These are phyloP conservation scores for Phytophthora citricola DNA, from an alignment of 352 stramenopile species.

Conservation along the genomic window DNA sequence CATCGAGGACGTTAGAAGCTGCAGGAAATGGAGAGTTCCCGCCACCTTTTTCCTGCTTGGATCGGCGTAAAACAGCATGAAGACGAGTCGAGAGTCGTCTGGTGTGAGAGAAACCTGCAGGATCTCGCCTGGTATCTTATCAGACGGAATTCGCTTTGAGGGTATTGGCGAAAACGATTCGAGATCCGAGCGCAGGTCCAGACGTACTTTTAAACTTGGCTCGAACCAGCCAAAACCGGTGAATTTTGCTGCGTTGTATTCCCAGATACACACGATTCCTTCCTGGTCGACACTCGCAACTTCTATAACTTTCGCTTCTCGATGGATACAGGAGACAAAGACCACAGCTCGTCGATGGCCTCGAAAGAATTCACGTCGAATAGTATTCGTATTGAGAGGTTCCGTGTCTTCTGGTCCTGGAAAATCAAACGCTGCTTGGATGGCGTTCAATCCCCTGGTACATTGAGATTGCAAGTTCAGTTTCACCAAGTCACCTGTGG, in stretches of 20 bases:
- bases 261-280: conserved; percentile 44
- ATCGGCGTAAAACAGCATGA: conserved; percentile 49
- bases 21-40: conserved; percentile 42
- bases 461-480: conserved; percentile 27
- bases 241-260: conserved; percentile 44
- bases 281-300: conserved; percentile 57
- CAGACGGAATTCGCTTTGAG: too few relatives aligned
- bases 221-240: conserved; percentile 57
- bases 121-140: conserved; percentile 31
- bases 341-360: conserved; percentile 42
- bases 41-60: conserved; percentile 26
- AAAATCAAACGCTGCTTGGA: conserved; percentile 45
- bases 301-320: conserved; percentile 11
- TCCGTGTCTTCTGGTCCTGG: conserved; percentile 10
- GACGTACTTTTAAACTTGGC: conserved; percentile 23
- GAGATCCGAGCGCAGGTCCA: conserved; percentile 35
- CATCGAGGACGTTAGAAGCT: conserved; percentile 37
- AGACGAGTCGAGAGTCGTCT: conserved; percentile 42
- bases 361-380: conserved; percentile 53
- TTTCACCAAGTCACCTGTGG: conserved; percentile 46
- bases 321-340: conserved; percentile 40
- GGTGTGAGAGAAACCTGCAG: conserved; percentile 48
- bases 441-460: neutral
- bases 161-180: neutral
- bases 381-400: conserved; percentile 5